phyloP scores from a whole-genome alignment of 805 yeast species.

The Clavispora asparagi region DNA sequence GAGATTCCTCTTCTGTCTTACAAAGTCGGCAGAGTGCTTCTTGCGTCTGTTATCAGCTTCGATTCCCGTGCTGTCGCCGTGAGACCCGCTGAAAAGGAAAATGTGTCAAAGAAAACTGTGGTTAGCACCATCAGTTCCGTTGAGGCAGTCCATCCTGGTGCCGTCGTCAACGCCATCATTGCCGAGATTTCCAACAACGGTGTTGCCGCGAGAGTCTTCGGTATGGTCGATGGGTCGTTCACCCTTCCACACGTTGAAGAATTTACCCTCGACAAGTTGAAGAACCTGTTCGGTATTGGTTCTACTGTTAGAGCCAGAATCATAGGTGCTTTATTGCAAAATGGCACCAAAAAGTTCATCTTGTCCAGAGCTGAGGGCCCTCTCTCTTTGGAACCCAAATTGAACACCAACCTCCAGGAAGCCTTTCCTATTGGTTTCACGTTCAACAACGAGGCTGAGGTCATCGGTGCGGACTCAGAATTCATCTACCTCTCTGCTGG shows the following conservation, averaged over 20 bases:
- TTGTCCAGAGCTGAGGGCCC: constrained; percentile 62
- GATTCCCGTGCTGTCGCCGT: constrained; percentile 55
- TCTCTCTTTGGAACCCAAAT: constrained; percentile 25
- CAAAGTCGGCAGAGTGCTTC: constrained; percentile 61
- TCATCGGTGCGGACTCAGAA: constrained; percentile 54
- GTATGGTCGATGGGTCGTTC: constrained; percentile 67
- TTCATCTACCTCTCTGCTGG: constrained; percentile 58
- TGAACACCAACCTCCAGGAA: constrained; percentile 33
- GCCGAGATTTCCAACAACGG: constrained; percentile 59
- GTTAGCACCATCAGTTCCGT: constrained; percentile 56
- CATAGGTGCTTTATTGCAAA: constrained; percentile 45
- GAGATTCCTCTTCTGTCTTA: constrained; percentile 31
- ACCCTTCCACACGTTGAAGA: constrained; percentile 60
- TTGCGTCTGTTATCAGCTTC: constrained; percentile 46
- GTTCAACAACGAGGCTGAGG: constrained; percentile 49
- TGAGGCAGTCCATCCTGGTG: constrained; percentile 84
- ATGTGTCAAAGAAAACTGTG: constrained; percentile 44
- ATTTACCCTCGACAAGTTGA: constrained; percentile 42
- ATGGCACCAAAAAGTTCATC: constrained; percentile 52
- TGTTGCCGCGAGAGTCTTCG: constrained; percentile 64
- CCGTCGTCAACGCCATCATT: constrained; percentile 67
- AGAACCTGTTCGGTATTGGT: constrained; percentile 65
- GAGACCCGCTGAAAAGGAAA: constrained; percentile 39
- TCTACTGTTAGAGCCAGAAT: constrained; percentile 66
- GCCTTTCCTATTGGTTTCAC: constrained; percentile 78